Percentiles rank a stretch among this genome's conserved stretches.
phyloP scores from a whole-genome alignment of 148 eudicot species.

The Gaultheria prostrata region DNA sequence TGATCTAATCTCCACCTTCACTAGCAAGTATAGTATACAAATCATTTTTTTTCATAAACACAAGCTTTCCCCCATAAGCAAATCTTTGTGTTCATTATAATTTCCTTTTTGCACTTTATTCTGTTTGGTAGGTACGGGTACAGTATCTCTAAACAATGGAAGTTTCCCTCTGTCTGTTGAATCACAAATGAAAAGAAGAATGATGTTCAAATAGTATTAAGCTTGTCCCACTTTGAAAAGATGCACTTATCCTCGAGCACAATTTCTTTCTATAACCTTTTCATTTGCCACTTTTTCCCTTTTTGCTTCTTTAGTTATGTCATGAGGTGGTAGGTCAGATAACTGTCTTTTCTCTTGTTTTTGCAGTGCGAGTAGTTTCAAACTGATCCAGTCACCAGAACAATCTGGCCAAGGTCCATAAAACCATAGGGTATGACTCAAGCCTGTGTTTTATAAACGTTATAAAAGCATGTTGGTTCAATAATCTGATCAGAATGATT shows the following conservation, averaged over 20 bases:
- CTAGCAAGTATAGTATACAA: not conserved
- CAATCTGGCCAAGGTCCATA: not conserved
- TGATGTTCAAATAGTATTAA: not conserved
- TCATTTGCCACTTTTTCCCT: not conserved
- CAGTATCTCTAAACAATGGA: not conserved
- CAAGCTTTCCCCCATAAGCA: constrained; percentile 8
- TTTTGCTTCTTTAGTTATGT: not conserved
- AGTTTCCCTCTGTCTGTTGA: not conserved
- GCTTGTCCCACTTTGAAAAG: not conserved
- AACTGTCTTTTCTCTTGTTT: not conserved
- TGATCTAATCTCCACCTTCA: not conserved
- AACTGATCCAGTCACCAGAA: not conserved
- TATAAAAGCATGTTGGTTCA: not conserved
- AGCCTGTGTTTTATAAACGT: not conserved
- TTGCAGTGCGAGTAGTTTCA: not conserved
- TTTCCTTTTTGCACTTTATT: not conserved
- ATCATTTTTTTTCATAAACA: not conserved
- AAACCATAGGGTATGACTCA: not conserved
- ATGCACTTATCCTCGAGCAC: not conserved
- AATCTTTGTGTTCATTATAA: not conserved
- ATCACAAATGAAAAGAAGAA: not conserved
- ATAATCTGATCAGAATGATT: not conserved
- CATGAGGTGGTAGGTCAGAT: not conserved
- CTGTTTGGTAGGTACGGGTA: not conserved
- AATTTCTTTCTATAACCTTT: not conserved